Evolutionary conservation across 768 basidiomycete genomes (phyloP), one percentile per base, ranked within the genome.

Genomic region (Coprinellus aureogranulatus): DNA sequence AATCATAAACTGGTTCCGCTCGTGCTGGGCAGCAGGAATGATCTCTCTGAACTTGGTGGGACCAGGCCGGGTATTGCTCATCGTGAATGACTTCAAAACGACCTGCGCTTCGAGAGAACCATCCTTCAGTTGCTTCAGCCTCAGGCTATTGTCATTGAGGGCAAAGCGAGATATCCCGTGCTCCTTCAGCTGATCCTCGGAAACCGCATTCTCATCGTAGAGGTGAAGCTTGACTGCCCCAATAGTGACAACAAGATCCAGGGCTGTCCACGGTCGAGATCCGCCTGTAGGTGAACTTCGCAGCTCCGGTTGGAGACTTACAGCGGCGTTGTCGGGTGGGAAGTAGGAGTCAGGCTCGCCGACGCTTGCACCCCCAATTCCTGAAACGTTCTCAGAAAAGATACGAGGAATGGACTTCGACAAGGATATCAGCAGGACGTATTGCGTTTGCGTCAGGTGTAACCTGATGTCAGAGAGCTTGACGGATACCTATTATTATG

Each of bases 1-100:
- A 18, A 97, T 68, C 92, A 96, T 97, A 67, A 98, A 89, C 65
- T 97, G 93, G 59, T 95, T 94, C 51, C 90, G 78, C 58, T 88
- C 83, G 64, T 97, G 93, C 56, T 87, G 83, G 14, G 92, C 89
- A 4, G 94, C 88, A 12, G 97, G 96, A 59, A 99, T 91, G 56
- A 99, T 94, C 70, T 98, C 95, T 41, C 94, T 84, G 77, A 94
- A 98, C 64, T 83, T 88, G 25, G 92, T 90, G 47, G 77, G 77
- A 6, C 92, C 92, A 0, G 90, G 83, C 53, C 88, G 81, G 2
- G 88, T 98, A 68, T 96, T 95, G 70, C 82, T 86, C 79, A 98
- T 88, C 0, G 93, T 93, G 66, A 98, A 88, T 0, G 96, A 95
- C 64, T 87, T 85, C n/a, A 98, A 72, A 26, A 94, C 79, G 48